Conservation (phyloP, 768 basidiomycete species). For the Boletellus ananas region DNA sequence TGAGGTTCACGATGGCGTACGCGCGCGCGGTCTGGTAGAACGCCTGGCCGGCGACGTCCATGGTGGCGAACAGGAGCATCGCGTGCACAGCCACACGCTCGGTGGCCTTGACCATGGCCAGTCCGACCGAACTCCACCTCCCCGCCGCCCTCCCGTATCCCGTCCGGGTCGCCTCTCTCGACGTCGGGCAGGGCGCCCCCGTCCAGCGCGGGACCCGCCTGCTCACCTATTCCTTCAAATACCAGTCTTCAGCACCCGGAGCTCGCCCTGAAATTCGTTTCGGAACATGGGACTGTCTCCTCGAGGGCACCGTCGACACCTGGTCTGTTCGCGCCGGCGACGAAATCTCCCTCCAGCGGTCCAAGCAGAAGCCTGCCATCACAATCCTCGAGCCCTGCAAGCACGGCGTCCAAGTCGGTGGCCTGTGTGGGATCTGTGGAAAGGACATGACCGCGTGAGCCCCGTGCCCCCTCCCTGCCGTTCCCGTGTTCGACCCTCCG, state of each 20-base stretch:
- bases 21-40: slow-evolving; percentile 69
- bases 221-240: slow-evolving; percentile 78
- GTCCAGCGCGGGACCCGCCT: slow-evolving; percentile 74
- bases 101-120: slow-evolving; percentile 38
- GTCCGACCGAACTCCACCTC: slow-evolving; percentile 71
- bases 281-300: slow-evolving; percentile 86
- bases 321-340: slow-evolving; percentile 74
- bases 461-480: slow-evolving; percentile 2
- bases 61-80: slow-evolving; percentile 65
- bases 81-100: slow-evolving; percentile 21
- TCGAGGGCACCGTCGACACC: slow-evolving; percentile 70
- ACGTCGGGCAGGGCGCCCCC: slow-evolving; percentile 40
- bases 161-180: slow-evolving; percentile 72
- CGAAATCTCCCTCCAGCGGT: slow-evolving; percentile 53
- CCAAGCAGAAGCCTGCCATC: slow-evolving; percentile 58
- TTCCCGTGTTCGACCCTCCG: slow-evolving; percentile 11
- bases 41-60: slow-evolving; percentile 72
- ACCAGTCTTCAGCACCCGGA: slow-evolving; percentile 45
- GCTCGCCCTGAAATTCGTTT: slow-evolving; percentile 64
- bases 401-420: slow-evolving; percentile 89
- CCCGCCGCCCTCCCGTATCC: slow-evolving; percentile 83
- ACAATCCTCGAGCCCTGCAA: slow-evolving; percentile 88
- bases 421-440: slow-evolving; percentile 91
- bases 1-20: slow-evolving; percentile 90
- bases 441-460: slow-evolving; percentile 90